A percentile compares a stretch with the other conserved stretches of the same genome.
These are phyloP conservation scores for Piloderma croceum DNA, from an alignment of 768 basidiomycete species.

Conservation along the genomic window DNA sequence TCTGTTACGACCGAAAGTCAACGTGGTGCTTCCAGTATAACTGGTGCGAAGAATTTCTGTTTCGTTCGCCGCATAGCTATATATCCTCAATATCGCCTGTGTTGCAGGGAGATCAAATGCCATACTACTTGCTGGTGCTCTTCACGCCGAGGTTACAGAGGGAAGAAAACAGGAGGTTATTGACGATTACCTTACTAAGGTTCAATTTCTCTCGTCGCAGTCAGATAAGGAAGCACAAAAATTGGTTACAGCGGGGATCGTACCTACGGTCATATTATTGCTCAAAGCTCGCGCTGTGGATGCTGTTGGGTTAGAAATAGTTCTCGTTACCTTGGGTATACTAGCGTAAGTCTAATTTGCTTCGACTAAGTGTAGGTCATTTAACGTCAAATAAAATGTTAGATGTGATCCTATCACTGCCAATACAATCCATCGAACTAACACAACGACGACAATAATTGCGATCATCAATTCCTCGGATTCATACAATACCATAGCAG, in stretches of 20 bases:
- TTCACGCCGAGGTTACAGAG: conserved; percentile 20
- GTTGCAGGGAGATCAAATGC: conserved; percentile 10
- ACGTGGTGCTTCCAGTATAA: no score
- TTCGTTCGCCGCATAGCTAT: no score
- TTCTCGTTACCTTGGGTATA: conserved; percentile 19
- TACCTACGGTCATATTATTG: conserved; percentile 19
- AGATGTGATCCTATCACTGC: conserved; percentile 22
- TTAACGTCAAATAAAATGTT: background rate
- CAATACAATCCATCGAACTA: conserved; percentile 23
- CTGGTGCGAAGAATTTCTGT: no score
- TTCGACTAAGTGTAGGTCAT: background rate
- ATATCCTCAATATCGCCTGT: no score
- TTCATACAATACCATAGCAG: conserved; percentile 16
- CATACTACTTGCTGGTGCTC: conserved; percentile 19
- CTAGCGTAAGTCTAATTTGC: conserved; percentile 16
- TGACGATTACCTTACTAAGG: conserved; percentile 17
- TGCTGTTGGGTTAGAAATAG: conserved; percentile 16
- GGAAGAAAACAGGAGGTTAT: conserved; percentile 18
- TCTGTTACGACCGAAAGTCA: no score
- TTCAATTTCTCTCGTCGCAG: conserved; percentile 13
- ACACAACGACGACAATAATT: conserved; percentile 17
- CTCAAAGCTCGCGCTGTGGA: conserved; percentile 23
- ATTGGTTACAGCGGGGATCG: conserved; percentile 22
- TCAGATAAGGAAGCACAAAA: conserved; percentile 22
- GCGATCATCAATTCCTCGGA: conserved; percentile 17